Evolutionary conservation across 441 rosid genomes (phyloP), one percentile per base, ranked within the genome.

Genomic region (Croton setiger): DNA sequence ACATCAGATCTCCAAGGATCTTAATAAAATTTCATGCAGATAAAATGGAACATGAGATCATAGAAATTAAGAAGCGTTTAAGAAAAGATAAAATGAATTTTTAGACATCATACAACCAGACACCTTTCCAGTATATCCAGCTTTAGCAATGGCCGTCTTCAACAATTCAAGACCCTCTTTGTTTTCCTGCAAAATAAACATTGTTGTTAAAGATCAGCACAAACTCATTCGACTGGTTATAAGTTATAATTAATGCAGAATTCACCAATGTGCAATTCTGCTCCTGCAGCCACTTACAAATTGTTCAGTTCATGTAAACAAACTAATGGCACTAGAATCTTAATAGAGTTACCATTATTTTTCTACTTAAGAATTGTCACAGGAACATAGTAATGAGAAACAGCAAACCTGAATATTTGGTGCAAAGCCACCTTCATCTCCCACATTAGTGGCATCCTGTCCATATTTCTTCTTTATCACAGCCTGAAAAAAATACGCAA

Each of bases 381-480:
- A 63, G 27, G 14, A 27, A n/a, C 21, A 20, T n/a, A 43, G 51
- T 12, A 18, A 55, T 2, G 49, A 65, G 27, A 55, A 58, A 47
- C 20, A 41, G 54, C 60, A 5, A 31, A 88, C 96, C 96, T 89
- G 98, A 78, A 94, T 94, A 71, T 91, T 94, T 53, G 98, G 98
- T 57, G 98, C 98, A 36, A 93, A 93, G 60, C 98, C 98, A 78
- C 97, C 98, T 78, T 93, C 98, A 76, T 93, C 98, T 77, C 98
- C 98, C 5, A 93, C 98, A 70, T 93, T 93, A 31, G 96, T 91
- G 49, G 98, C 97, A 78, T 93, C 98, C 75, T 93, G 97, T 13
- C 98, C 97, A 2, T 93, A 93, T 82, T 91, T 93, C 91, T 93
- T 93, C 77, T 93, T 93, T 31, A 93, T 89, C 74, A 93, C 93